Base-by-base conservation (phyloP, 495 filamentous ascomycete genomes). In the Penicillium herquei region DNA sequence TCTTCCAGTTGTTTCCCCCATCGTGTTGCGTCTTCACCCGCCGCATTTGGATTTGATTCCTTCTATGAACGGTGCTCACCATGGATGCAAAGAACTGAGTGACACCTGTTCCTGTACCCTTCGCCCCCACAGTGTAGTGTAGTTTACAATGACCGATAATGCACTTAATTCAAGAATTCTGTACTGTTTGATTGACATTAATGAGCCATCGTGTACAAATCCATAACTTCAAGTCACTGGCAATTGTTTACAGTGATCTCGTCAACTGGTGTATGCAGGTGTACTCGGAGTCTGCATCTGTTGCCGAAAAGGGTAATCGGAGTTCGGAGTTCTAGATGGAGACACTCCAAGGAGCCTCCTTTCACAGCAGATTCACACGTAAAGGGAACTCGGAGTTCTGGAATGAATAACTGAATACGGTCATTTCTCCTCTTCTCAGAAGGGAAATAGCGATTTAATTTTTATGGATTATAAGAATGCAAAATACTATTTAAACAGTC, bases 91-190 rank as follows among this genome's bases (percentile, higher is more conserved):
- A 52, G 39, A 17, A 49, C 32, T 26, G 40, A 42, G 37, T 52
- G 35, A 18, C 18, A 21, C n/a, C 18, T 33, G 35, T 55, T 40
- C 33, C 46, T 54, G 13, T 55, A 17, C 26, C 31, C 35, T 18
- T 26, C 37, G 12, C 34, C 12, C 32, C 39, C 35, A 39, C 48
- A 52, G 59, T 63, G 54, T 60, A 59, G 56, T 60, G 56, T 65
- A 60, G 54, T 46, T 55, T 51, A 60, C 44, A 44, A 59, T 63
- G 47, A 65, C 45, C 52, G 49, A 56, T 63, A 65, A 63, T 65
- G 26, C 42, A 59, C 49, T 48, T 55, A 41, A 56, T 53, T 51
- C 41, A 37, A 49, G 53, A 43, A 11, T 14, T 51, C 10, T 51
- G 46, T 39, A 49, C 14, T 31, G 18, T 46, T 18, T n/a, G 9